Conservation (phyloP, 1,284 basidiomycete genomes). For the Ustilago nuda region DNA sequence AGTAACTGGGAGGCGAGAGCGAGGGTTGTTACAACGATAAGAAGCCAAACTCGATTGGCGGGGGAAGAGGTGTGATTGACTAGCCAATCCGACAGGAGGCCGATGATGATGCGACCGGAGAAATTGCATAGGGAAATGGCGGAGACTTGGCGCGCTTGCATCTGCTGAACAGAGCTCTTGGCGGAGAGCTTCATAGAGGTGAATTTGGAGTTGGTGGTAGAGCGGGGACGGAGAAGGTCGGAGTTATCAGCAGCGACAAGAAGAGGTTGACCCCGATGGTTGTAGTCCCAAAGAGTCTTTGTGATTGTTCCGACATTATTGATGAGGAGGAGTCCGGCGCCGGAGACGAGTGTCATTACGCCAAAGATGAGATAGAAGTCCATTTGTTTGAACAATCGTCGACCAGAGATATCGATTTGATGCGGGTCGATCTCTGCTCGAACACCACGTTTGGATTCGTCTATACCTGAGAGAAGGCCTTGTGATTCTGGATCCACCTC, state of each 20-base stretch:
- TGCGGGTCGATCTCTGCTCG: constrained; percentile 18
- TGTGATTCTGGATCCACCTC: constrained; percentile 31
- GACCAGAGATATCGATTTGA: constrained; percentile 72
- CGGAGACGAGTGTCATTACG: constrained; percentile 82
- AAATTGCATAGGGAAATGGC: constrained; percentile 87
- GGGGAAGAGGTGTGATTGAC: constrained; percentile 47
- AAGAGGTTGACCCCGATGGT: constrained; percentile 69
- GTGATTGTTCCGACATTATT: constrained; percentile 95
- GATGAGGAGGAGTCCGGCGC: constrained; percentile 91
- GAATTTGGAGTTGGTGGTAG: constrained; percentile 17
- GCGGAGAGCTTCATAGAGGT: constrained; percentile 76
- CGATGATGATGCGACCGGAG: constrained; percentile 81
- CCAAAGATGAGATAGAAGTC: constrained; percentile 83
- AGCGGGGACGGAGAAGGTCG: constrained; percentile 3
- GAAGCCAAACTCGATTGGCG: constrained; percentile 55
- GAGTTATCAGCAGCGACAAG: constrained; percentile 26
- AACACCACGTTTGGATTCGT: constrained; percentile 22
- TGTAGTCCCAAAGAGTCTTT: constrained; percentile 81
- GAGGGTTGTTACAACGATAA: constrained; percentile 60
- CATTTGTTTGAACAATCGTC: constrained; percentile 71
- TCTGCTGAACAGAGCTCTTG: constrained; percentile 73
- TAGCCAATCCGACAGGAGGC: constrained; percentile 78
- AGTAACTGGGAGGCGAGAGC: constrained; percentile 60
- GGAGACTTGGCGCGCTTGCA: constrained; percentile 82
- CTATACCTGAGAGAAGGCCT: constrained; percentile 25